phyloP scores from a whole-genome alignment of 176 grass and related monocot genomes.

The Oryza meridionalis region DNA sequence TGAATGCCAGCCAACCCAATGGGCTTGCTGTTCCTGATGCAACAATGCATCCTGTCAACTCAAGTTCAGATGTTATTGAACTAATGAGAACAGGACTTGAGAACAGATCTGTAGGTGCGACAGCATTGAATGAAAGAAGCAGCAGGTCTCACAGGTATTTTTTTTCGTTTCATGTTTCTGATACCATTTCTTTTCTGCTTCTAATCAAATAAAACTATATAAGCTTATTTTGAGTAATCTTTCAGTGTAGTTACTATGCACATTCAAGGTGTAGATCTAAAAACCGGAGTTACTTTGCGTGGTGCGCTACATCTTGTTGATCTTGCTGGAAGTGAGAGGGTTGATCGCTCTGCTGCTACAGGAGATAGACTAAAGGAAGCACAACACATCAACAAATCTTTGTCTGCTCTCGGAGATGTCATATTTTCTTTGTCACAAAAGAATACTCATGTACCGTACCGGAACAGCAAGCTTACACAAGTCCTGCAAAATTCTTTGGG shows the following conservation, averaged over 20 bases:
- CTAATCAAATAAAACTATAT: background rate
- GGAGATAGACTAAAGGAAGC: slow-evolving; percentile 84
- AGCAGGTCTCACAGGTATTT: slow-evolving; percentile 93
- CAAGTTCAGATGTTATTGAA: slow-evolving; percentile 65
- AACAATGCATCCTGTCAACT: slow-evolving; percentile 68
- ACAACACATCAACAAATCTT: slow-evolving; percentile 85
- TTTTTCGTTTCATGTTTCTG: slow-evolving; percentile 29
- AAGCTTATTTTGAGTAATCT: slow-evolving; percentile 23
- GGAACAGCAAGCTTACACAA: slow-evolving; percentile 96
- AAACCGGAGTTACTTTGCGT: slow-evolving; percentile 54
- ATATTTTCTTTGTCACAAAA: slow-evolving; percentile 79
- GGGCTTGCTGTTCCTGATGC: slow-evolving; percentile 89
- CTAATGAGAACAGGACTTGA: slow-evolving; percentile 72
- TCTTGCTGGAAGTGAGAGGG: slow-evolving; percentile 86
- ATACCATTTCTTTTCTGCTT: slow-evolving; percentile 30
- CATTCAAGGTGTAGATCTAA: slow-evolving; percentile 65
- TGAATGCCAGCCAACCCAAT: slow-evolving; percentile 59
- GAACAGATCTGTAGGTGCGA: slow-evolving; percentile 71
- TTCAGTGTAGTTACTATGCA: slow-evolving; percentile 74
- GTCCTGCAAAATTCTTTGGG: slow-evolving; percentile 79
- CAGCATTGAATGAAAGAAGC: slow-evolving; percentile 82
- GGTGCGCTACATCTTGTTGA: slow-evolving; percentile 81
- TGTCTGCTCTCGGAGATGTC: slow-evolving; percentile 91
- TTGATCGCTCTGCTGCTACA: slow-evolving; percentile 72
- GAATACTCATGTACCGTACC: slow-evolving; percentile 74